These are phyloP conservation scores for Rhizopogon rudus DNA, from an alignment of 768 basidiomycete genomes.

Conservation along the genomic window DNA sequence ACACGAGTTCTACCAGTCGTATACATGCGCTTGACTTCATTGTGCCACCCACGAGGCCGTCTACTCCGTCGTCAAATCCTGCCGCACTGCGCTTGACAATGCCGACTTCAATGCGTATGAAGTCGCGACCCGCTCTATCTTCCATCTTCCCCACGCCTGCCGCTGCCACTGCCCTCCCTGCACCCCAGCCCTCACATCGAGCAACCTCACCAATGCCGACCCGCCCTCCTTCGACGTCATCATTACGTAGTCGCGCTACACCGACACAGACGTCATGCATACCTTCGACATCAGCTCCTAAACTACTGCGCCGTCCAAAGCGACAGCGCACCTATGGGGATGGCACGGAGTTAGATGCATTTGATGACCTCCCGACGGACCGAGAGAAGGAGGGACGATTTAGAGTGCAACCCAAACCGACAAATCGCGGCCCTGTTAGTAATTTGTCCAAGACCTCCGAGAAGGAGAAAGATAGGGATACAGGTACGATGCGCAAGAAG, in stretches of 20 bases:
- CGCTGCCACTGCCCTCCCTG: constrained; percentile 18
- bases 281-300: constrained; percentile 48
- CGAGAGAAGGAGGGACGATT: constrained; percentile 75
- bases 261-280: constrained; percentile 23
- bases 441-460: constrained; percentile 38
- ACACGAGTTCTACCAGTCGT: constrained; percentile 62
- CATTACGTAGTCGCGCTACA: constrained; percentile 34
- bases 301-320: constrained; percentile 72
- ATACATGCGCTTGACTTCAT: constrained; percentile 55
- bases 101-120: constrained; percentile 77
- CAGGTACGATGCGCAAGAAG: constrained; percentile 56
- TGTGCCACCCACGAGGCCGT: constrained; percentile 73
- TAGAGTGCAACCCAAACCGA: constrained; percentile 70
- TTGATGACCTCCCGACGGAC: constrained; percentile 87
- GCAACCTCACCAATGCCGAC: constrained; percentile 56
- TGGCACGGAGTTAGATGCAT: constrained; percentile 83
- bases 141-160: constrained; percentile 58
- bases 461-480: constrained; percentile 37
- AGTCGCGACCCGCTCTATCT: constrained; percentile 71
- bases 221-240: constrained; percentile 55
- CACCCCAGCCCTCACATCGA: constrained; percentile 35
- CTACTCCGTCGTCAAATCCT: constrained; percentile 75
- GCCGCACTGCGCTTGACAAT: constrained; percentile 79
- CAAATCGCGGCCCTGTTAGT: constrained; percentile 55
- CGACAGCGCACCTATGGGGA: constrained; percentile 74